Base-by-base conservation (phyloP, 2,329 filamentous ascomycete genomes). In the Fusarium nurragi region DNA sequence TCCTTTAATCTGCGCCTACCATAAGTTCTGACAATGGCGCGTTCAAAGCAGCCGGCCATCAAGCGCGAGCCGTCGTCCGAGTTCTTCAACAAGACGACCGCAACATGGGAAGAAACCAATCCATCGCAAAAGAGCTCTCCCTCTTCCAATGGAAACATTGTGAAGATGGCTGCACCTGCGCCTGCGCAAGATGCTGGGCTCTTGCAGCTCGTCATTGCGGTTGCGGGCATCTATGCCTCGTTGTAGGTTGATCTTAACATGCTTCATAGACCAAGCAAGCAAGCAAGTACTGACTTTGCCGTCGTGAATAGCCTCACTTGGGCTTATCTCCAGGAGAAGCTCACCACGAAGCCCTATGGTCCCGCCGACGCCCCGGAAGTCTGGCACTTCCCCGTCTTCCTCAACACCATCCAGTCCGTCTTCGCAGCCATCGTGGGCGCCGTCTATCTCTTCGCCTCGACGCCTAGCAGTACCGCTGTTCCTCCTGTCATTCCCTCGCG, bases 281-380 rank as follows among this genome's bases (percentile, higher is more conserved):
- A 26, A 8, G 25, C 5, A 9, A 28, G 22, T 41, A 43, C 46
- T 67, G 21, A 67, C 32, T 28, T 18, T 7, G 28, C 44, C 21
- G 12, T 28, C 19, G 28, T 34, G 30, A 32, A 47, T 61, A 93
- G 94, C 80, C 82, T 99, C 50, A 96, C 94, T 30, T 99, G 95
- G 95, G 95, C 92, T 22, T 89, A 97, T 67, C 90, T 99, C 61
- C 95, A 99, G 83, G 95, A 99, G 79, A 93, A 95, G 73, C 92
- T 99, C 73, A 98, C 95, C 25, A 99, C 95, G 14, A 98, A 93
- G 12, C 85, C 88, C 9, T 95, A 98, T 78, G 90, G 90, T 57
- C 80, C 89, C 21, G 75, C 81, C 6, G 77, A 83, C 51, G 78
- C 84, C 26, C 87, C 86, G 39, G 89, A 96, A 76, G 88, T 92